These are phyloP conservation scores for Gigaspora rosea DNA, from an alignment of 192 early-diverging fungal genomes.

Conservation along the genomic window DNA sequence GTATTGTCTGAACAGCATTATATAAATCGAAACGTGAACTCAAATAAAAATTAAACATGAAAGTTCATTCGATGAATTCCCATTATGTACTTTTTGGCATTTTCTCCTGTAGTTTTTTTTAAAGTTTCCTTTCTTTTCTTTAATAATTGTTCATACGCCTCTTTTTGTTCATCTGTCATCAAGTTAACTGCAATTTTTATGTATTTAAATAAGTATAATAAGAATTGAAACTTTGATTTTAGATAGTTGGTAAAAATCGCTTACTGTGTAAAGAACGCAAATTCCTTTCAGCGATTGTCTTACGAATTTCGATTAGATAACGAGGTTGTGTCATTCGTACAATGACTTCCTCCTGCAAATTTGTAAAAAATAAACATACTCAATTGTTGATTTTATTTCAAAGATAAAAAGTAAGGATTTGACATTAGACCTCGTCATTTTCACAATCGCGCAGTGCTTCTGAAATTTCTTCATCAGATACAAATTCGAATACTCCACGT, in stretches of 20 bases:
- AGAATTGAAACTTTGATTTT: neutral
- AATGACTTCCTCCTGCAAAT: conserved; percentile 77
- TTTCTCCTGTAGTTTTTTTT: conserved; percentile 79
- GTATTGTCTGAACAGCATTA: conserved; percentile 46
- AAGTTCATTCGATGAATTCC: neutral
- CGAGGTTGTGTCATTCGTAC: conserved; percentile 77
- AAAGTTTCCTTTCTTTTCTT: conserved; percentile 79
- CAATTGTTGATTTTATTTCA: neutral
- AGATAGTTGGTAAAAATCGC: neutral
- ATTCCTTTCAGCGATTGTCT: conserved; percentile 62
- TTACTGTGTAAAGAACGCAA: neutral
- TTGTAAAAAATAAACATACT: conserved; percentile 14
- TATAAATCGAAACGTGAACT: conserved; percentile 4
- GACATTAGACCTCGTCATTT: conserved; percentile 69
- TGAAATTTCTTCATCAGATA: conserved; percentile 83
- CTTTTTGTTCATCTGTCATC: conserved; percentile 84
- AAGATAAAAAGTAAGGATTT: conserved; percentile 7
- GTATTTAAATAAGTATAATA: neutral
- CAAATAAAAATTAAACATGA: neutral
- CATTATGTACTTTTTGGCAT: conserved; percentile 65
- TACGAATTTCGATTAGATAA: conserved; percentile 70
- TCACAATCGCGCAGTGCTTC: conserved; percentile 76
- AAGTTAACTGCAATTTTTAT: conserved; percentile 31
- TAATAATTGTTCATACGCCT: conserved; percentile 82
- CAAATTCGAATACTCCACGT: conserved; percentile 72